A percentile compares a stretch with the other conserved stretches of the same genome.
phyloP scores from a whole-genome alignment of 2,329 filamentous ascomycete species.

The Thelonectria olida region DNA sequence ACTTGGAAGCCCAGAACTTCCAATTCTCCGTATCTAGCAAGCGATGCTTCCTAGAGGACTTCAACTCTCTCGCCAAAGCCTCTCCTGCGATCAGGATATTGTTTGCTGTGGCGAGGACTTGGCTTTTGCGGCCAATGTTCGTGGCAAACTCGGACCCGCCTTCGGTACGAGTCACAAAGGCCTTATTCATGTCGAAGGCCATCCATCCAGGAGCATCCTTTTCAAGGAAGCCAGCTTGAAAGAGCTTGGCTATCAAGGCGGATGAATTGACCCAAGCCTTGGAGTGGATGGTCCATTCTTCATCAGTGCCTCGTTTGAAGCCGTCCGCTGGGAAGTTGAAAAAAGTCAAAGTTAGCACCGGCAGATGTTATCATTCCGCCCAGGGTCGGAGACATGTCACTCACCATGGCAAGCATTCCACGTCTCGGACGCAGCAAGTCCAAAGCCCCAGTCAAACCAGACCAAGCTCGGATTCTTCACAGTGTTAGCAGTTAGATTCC shows the following conservation, averaged over 20 bases:
- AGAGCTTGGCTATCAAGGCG: conserved; percentile 16
- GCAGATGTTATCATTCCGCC: too few species aligned
- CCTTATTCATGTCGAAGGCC: not conserved
- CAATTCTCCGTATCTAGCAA: not conserved
- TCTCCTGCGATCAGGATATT: conserved; percentile 16
- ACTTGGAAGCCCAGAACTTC: not conserved
- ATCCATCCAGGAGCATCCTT: not conserved
- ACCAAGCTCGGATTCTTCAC: conserved; percentile 12
- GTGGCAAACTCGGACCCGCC: not conserved
- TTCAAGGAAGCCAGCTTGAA: not conserved
- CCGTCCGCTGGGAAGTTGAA: too few species aligned
- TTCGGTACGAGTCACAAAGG: not conserved
- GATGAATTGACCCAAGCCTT: conserved; percentile 8
- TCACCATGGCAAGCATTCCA: conserved; percentile 11
- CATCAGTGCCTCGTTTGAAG: too few species aligned
- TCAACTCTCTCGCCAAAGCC: not conserved
- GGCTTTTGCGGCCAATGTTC: not conserved
- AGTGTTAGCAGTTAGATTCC: not conserved
- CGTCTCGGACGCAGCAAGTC: not conserved
- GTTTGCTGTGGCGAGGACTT: conserved; percentile 10
- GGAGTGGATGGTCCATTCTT: not conserved
- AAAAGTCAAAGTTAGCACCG: too few species aligned
- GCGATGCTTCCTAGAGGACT: rapidly evolving
- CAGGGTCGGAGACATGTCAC: too few species aligned
- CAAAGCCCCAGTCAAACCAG: conserved; percentile 4